Evolutionary conservation across 495 filamentous ascomycete genomes (phyloP), one percentile per base, ranked within the genome.

Genomic region (Trichoderma orchidacearum): DNA sequence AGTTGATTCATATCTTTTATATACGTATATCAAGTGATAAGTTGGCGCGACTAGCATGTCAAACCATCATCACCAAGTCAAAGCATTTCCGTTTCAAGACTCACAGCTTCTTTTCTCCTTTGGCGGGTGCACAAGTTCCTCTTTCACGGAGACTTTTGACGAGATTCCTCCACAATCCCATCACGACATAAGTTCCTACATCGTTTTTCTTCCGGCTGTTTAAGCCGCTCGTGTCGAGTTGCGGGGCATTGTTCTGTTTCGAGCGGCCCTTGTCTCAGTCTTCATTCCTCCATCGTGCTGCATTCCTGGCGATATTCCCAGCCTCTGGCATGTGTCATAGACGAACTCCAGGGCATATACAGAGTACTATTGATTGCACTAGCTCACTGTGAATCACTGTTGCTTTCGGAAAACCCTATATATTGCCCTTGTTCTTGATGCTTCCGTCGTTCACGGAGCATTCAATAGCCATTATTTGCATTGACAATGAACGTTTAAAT

Each of bases 361-460:
- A 48, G 7, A 25, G 21, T 9, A 27, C 41, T 1, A 3, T 13
- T 11, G 4, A 13, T 36, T 36, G 34, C 12, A 3, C 34, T 3
- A 15, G 4, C 3, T 12, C 21, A 13, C 15, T 48, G 41, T 48
- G 41, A 48, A 25, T 48, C 41, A 13, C 41, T 48, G 41, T 23
- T 27, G 41, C 21, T 48, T 48, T 48, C 32, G 51, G 58, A 28
- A 35, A 61, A 56, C 18, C 36, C 50, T 53, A 52, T 32, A 53
- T 8, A 9, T 23, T 25, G n/a, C n/a, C 21, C 12, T 48, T 48
- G n/a, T n/a, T n/a, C n/a, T n/a, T 23, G 41, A 27, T 48, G 18
- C 3, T 48, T 48, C 21, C 41, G 18, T 25, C 41, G 7, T 7
- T 23, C 12, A 23, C 21, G 7, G 3, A 9, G n/a, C 13, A n/a